Evolutionary conservation across 805 yeast genomes (phyloP).

Genomic region (Sugiyamaella mastotermitis): DNA sequence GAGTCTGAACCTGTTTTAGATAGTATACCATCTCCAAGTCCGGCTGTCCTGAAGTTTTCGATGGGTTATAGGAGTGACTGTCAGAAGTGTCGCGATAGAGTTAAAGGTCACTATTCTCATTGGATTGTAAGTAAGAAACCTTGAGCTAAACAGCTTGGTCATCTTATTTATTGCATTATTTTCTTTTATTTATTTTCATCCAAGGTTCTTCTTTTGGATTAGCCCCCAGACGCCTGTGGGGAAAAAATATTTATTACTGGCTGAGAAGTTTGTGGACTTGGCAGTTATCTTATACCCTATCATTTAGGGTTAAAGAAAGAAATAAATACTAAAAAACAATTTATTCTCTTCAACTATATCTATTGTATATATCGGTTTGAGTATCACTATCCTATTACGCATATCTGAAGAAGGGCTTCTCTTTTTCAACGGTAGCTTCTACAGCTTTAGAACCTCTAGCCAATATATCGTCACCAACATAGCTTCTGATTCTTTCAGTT

Average conservation of each 20-base stretch:
- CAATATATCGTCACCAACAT: conserved; percentile 34
- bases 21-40: background rate
- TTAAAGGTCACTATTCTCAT: conserved; percentile 7
- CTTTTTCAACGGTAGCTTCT: conserved; percentile 2
- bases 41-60: conserved; percentile 1
- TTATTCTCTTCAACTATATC: no score
- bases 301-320: no score
- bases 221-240: background rate
- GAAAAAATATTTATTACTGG: background rate
- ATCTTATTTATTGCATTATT: background rate
- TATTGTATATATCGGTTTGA: no score
- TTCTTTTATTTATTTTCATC: background rate
- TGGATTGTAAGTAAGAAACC: background rate
- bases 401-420: conserved; percentile 5
- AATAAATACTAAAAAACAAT: no score
- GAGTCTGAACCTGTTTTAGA: no score
- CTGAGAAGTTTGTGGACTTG: background rate
- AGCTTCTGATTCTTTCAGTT: conserved; percentile 38
- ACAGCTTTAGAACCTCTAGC: conserved; percentile 17
- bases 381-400: no score
- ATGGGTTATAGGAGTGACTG: conserved; percentile 8
- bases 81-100: conserved; percentile 1
- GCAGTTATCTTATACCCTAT: no score
- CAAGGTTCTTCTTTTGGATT: no score
- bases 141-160: background rate